Conservation (phyloP, 2,329 filamentous ascomycete species). For the Mycocentrospora acerina region DNA sequence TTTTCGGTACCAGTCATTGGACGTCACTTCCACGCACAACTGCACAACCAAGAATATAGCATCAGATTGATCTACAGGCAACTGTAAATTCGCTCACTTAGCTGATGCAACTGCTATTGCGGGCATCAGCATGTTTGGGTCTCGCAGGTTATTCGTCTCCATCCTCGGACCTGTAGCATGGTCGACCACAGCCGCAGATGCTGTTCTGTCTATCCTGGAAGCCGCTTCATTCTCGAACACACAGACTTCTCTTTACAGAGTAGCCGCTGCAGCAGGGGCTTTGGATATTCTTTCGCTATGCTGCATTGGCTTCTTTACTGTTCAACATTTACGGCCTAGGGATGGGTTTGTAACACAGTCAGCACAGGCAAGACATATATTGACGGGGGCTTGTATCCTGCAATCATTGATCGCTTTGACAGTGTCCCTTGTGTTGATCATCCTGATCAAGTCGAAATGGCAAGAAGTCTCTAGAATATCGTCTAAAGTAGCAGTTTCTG, state of each 20-base stretch:
- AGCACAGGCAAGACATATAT: conserved; percentile 13
- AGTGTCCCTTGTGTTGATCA: conserved; percentile 29
- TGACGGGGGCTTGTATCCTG: conserved; percentile 24
- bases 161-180: conserved; percentile 36
- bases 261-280: conserved; percentile 35
- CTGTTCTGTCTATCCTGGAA: conserved; percentile 41
- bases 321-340: conserved; percentile 33
- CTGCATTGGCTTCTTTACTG: conserved; percentile 29
- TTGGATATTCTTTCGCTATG: conserved; percentile 33
- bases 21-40: not conserved
- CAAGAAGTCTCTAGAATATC: conserved; percentile 15
- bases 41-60: not conserved
- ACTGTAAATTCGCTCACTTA: conserved; percentile 1
- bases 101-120: conserved; percentile 11
- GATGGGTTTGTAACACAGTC: conserved; percentile 23
- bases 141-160: conserved; percentile 34
- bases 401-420: conserved; percentile 26
- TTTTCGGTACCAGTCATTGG: not conserved
- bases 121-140: conserved; percentile 22
- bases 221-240: conserved; percentile 33
- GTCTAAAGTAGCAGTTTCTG: conserved; percentile 14
- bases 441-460: conserved; percentile 27
- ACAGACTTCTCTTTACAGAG: conserved; percentile 22
- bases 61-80: not conserved
- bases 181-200: conserved; percentile 37